phyloP scores from a whole-genome alignment of 2,329 filamentous ascomycete species.

The Lojkania enalia region DNA sequence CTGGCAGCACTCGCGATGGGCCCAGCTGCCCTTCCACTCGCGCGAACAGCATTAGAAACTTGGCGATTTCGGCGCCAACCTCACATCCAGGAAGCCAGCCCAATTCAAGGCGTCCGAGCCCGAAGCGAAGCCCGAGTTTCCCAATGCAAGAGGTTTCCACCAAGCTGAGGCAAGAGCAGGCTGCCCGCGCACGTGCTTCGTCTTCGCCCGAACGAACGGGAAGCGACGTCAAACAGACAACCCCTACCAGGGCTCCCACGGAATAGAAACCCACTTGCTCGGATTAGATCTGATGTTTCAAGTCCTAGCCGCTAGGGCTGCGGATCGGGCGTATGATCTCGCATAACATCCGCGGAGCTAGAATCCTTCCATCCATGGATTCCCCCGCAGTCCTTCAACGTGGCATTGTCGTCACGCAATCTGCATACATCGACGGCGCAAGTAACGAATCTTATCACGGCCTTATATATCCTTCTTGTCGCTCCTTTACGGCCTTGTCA shows the following conservation, averaged over 20 bases:
- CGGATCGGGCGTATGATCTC: too few relatives aligned
- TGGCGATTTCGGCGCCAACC: conserved; percentile 23
- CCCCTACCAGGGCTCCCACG: background rate
- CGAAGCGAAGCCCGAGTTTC: conserved; percentile 30
- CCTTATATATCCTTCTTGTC: too few relatives aligned
- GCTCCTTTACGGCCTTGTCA: too few relatives aligned
- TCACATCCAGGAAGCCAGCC: conserved; percentile 26
- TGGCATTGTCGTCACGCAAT: too few relatives aligned
- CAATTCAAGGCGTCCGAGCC: conserved; percentile 31
- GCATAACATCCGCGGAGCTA: too few relatives aligned
- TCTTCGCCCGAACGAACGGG: background rate
- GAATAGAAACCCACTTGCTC: too few relatives aligned
- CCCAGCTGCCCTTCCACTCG: conserved; percentile 31
- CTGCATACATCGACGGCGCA: too few relatives aligned
- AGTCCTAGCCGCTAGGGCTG: too few relatives aligned
- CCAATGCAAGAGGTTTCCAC: conserved; percentile 35
- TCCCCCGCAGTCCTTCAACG: too few relatives aligned
- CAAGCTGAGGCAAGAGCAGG: conserved; percentile 31
- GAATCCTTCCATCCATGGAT: too few relatives aligned
- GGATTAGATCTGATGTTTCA: too few relatives aligned
- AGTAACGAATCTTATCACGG: too few relatives aligned
- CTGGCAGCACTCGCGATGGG: conserved; percentile 30
- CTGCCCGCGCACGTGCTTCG: conserved; percentile 15
- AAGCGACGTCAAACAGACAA: background rate
- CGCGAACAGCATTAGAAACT: conserved; percentile 31